A percentile compares a stretch with the other conserved stretches of the same genome.
These are phyloP conservation scores for Podaxis sp. DNA, from an alignment of 768 basidiomycete species.

Conservation along the genomic window DNA sequence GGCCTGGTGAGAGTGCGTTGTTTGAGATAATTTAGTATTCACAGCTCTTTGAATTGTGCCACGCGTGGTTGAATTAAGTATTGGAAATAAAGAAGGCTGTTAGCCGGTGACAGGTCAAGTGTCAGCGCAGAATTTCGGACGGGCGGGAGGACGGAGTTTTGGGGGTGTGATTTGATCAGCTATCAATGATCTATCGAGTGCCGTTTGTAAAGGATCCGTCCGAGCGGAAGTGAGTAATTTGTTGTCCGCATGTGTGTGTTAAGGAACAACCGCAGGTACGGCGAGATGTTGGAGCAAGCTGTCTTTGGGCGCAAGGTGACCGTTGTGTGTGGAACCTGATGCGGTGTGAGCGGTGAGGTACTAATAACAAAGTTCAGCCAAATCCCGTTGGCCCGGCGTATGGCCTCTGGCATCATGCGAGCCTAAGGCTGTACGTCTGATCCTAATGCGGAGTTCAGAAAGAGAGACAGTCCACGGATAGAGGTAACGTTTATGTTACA, in stretches of 20 bases:
- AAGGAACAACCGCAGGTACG: conserved; percentile 1
- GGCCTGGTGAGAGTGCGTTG: background rate
- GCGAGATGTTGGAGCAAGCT: conserved; percentile 7
- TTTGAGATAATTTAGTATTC: background rate
- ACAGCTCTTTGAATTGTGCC: background rate
- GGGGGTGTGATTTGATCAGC: background rate
- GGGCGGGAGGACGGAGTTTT: conserved; percentile 3
- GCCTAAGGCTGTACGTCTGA: conserved; percentile 6
- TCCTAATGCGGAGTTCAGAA: conserved; percentile 11
- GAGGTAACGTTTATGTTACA: conserved; percentile 15
- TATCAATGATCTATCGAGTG: background rate
- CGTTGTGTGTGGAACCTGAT: background rate
- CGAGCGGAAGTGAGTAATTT: conserved; percentile 8
- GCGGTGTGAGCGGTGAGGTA: conserved; percentile 7
- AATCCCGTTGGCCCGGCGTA: conserved; percentile 3
- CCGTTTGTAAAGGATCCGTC: conserved; percentile 7
- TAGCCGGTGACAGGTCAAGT: conserved; percentile 5
- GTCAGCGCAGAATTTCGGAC: background rate
- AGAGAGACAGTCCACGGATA: background rate
- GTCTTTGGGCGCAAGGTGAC: background rate
- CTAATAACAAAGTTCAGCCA: conserved; percentile 4
- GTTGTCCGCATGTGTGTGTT: background rate
- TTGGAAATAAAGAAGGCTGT: background rate
- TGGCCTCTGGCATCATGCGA: conserved; percentile 13
- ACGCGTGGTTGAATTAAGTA: background rate